Percentiles rank a stretch among this genome's conserved stretches.
These are phyloP conservation scores for Teratosphaeria pseudoeucalypti DNA, from an alignment of 2,329 filamentous ascomycete species.

Conservation along the genomic window DNA sequence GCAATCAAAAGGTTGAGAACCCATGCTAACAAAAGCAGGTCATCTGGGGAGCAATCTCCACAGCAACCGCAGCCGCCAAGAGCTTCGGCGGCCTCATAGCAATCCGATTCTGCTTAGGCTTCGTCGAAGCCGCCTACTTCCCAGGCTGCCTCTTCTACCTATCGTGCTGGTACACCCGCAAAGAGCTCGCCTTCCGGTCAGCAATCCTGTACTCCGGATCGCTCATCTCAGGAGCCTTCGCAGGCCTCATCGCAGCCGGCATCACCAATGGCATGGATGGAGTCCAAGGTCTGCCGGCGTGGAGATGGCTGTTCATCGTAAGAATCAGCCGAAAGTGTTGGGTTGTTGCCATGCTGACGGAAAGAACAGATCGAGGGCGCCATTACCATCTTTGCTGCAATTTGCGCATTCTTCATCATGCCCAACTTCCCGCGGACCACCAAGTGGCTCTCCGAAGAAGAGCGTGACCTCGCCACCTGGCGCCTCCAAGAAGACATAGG, in stretches of 20 bases:
- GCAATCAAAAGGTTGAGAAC: neutral
- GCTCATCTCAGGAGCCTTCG: conserved; percentile 41
- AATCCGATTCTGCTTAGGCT: conserved; percentile 30
- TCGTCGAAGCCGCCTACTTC: conserved; percentile 37
- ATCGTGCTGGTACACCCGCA: conserved; percentile 35
- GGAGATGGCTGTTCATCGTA: conserved; percentile 20
- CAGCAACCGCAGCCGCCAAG: conserved; percentile 24
- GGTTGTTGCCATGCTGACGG: conserved; percentile 26
- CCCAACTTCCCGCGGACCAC: conserved; percentile 29
- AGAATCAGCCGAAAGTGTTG: neutral
- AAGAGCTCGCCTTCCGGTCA: conserved; percentile 41
- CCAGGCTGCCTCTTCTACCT: conserved; percentile 30
- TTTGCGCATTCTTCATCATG: conserved; percentile 25
- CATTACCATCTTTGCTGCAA: conserved; percentile 24
- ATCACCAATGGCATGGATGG: conserved; percentile 34
- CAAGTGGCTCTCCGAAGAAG: conserved; percentile 22
- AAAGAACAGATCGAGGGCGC: conserved; percentile 20
- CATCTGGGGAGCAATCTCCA: conserved; percentile 27
- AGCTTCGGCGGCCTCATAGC: conserved; percentile 28
- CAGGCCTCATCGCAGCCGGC: conserved; percentile 44
- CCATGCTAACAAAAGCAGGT: conserved; percentile 1
- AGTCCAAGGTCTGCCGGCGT: conserved; percentile 23
- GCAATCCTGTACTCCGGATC: conserved; percentile 44
- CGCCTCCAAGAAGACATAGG: conserved; percentile 25
- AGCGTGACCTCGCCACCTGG: conserved; percentile 22